Evolutionary conservation across 2,329 filamentous ascomycete genomes (phyloP).

Genomic region (Harringtonia aguacate): DNA sequence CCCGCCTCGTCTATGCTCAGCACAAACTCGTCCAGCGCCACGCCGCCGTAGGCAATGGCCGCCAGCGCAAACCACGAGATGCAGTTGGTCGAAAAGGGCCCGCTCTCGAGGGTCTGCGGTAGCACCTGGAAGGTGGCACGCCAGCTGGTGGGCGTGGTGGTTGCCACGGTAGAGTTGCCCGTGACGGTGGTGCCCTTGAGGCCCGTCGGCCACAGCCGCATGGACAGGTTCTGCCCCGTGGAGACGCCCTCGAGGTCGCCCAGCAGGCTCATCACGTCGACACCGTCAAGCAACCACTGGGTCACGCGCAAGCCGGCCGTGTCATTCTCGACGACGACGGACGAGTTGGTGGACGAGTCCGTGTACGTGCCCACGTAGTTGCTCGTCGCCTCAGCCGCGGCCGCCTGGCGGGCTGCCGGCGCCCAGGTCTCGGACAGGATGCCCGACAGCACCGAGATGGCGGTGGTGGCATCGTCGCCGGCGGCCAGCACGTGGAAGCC

Average conservation of each 20-base stretch:
- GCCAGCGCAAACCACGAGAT: constrained; percentile 1
- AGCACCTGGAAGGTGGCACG: constrained; percentile 2
- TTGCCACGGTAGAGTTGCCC: no score
- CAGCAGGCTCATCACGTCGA: neutral
- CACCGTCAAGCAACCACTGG: neutral
- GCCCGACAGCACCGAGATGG: constrained; percentile 1
- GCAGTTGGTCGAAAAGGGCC: neutral
- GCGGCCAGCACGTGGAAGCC: constrained; percentile 27
- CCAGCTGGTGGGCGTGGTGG: no score
- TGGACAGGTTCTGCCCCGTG: neutral
- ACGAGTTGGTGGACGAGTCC: neutral
- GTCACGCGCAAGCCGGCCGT: neutral
- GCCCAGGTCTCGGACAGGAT: constrained; percentile 1
- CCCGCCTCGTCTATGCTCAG: neutral
- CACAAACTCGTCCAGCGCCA: constrained; percentile 4
- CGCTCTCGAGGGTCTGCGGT: neutral
- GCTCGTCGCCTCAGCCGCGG: neutral
- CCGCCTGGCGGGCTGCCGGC: neutral
- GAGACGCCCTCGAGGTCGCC: neutral
- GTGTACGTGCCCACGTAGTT: constrained; percentile 2
- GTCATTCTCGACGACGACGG: neutral
- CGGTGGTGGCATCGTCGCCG: constrained; percentile 5
- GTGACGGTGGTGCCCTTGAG: no score
- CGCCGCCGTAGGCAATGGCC: constrained; percentile 1
- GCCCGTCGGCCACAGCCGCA: no score